Conservation (phyloP, 805 yeast genomes). For the Wickerhamomyces canadensis region DNA sequence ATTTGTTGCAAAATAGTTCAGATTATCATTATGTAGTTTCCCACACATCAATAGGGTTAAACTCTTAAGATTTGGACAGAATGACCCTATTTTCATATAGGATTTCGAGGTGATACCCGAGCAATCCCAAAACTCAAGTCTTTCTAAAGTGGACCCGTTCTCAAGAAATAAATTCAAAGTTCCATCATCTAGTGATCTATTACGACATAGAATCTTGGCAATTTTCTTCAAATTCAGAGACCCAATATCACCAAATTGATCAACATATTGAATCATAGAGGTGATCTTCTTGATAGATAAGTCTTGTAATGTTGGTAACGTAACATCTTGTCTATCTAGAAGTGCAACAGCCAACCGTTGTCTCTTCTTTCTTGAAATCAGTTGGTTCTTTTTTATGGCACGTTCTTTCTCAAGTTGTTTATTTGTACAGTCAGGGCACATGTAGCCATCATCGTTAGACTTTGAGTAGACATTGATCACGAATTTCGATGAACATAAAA, state of each 20-base stretch:
- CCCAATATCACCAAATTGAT: slow-evolving; percentile 85
- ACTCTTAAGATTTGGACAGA: slow-evolving; percentile 65
- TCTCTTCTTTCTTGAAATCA: slow-evolving; percentile 65
- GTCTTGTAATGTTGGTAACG: slow-evolving; percentile 73
- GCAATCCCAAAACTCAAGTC: slow-evolving; percentile 87
- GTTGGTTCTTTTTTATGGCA: slow-evolving; percentile 43
- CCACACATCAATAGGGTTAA: slow-evolving; percentile 90
- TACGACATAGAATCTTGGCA: slow-evolving; percentile 71
- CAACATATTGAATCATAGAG: slow-evolving; percentile 64
- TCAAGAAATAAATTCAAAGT: slow-evolving; percentile 73
- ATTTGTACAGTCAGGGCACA: slow-evolving; percentile 59
- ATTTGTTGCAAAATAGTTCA: slow-evolving; percentile 57
- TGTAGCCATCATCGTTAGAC: slow-evolving; percentile 46
- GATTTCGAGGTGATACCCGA: slow-evolving; percentile 67
- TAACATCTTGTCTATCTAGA: slow-evolving; percentile 60
- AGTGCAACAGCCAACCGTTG: slow-evolving; percentile 81
- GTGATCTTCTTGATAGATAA: slow-evolving; percentile 67
- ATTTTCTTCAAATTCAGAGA: slow-evolving; percentile 63
- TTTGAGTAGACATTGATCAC: slow-evolving; percentile 64
- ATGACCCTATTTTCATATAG: slow-evolving; percentile 64
- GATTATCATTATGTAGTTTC: slow-evolving; percentile 71
- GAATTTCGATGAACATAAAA: slow-evolving; percentile 55
- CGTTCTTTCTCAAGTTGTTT: slow-evolving; percentile 35
- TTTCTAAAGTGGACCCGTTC: slow-evolving; percentile 38
- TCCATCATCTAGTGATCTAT: slow-evolving; percentile 68